A percentile compares a stretch with the other conserved stretches of the same genome.
These are phyloP conservation scores for Monilinia vaccinii-corymbosi DNA, from an alignment of 2,329 filamentous ascomycete genomes.

Conservation along the genomic window DNA sequence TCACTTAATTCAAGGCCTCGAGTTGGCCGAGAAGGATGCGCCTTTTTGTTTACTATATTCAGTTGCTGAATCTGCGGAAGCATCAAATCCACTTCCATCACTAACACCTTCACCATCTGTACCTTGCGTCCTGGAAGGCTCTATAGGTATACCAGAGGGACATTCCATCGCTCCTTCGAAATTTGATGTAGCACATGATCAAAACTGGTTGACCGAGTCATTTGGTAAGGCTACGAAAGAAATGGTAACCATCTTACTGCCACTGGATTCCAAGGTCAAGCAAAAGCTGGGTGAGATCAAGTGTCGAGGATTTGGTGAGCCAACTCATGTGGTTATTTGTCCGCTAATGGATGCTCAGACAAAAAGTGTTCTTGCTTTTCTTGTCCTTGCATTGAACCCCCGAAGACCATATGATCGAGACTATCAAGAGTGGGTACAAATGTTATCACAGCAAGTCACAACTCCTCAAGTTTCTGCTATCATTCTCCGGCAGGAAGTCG, in stretches of 20 bases:
- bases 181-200: slow-evolving; percentile 64
- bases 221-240: slow-evolving; percentile 51
- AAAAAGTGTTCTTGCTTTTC: slow-evolving; percentile 40
- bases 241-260: slow-evolving; percentile 55
- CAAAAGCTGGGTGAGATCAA: slow-evolving; percentile 53
- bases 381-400: slow-evolving; percentile 49
- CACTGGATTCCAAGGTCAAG: slow-evolving; percentile 45
- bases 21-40: slow-evolving; percentile 64
- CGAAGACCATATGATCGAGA: slow-evolving; percentile 68
- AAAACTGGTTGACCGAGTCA: slow-evolving; percentile 65
- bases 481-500: slow-evolving; percentile 37
- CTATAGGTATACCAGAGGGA: slow-evolving; percentile 55
- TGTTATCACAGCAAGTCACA: slow-evolving; percentile 45
- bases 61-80: slow-evolving; percentile 61
- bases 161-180: slow-evolving; percentile 61
- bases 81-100: slow-evolving; percentile 45
- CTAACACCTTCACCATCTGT: not conserved
- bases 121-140: slow-evolving; percentile 60
- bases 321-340: slow-evolving; percentile 61
- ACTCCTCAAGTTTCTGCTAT: slow-evolving; percentile 58
- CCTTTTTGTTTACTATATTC: slow-evolving; percentile 72
- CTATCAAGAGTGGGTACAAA: slow-evolving; percentile 40
- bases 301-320: slow-evolving; percentile 60
- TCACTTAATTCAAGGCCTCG: slow-evolving; percentile 55
- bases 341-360: slow-evolving; percentile 71